Evolutionary conservation across 495 filamentous ascomycete genomes (phyloP), one percentile per base, ranked within the genome.

Genomic region (Mytilinidion resinicola): DNA sequence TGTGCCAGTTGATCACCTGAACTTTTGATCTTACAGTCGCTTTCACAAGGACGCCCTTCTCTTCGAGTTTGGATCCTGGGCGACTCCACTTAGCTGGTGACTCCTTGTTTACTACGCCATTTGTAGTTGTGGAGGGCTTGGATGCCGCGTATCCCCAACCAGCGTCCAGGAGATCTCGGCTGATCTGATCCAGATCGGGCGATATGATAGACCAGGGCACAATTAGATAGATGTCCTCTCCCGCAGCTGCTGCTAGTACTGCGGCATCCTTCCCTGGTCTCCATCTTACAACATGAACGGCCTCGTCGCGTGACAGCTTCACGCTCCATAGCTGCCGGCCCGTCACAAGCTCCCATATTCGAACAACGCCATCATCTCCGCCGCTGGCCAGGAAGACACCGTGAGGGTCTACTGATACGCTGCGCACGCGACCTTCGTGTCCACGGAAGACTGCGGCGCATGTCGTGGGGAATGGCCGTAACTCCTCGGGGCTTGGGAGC

Each of bases 1-100:
- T 84, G 74, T 98, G 93, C 90, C 90, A 97, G 64, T 83, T 84
- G 65, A 98, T 85, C n/a, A 88, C 85, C 75, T 96, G 97, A 63
- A 93, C 79, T 6, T 86, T 80, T 46, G 87, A 85, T 52, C 87
- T 81, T n/a, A 96, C 84, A 33, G 87, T 88, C 56, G 86, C 81
- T 57, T 86, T 85, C 48, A 88, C 82, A 58, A 88, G 78, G 9
- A 96, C 85, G 47, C 91, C 90, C 41, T 84, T 79, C 19, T 88
- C 86, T 67, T 88, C 81, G 9, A 95, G 82, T 14, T 77, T 75
- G n/a, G 82, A 65, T 20, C 82, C 81, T 4, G 93, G 91, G 7
- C 92, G 86, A 9, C 84, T 80, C 93, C 93, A 98, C 62, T 83
- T 85, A 1, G 84, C 85, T 15, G 88, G 79, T 3, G 85, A 80